Percentiles rank a stretch among this genome's conserved stretches.
Evolutionary conservation across 2,329 filamentous ascomycete species (phyloP).

Genomic region (Pseudocercospora crystallina): DNA sequence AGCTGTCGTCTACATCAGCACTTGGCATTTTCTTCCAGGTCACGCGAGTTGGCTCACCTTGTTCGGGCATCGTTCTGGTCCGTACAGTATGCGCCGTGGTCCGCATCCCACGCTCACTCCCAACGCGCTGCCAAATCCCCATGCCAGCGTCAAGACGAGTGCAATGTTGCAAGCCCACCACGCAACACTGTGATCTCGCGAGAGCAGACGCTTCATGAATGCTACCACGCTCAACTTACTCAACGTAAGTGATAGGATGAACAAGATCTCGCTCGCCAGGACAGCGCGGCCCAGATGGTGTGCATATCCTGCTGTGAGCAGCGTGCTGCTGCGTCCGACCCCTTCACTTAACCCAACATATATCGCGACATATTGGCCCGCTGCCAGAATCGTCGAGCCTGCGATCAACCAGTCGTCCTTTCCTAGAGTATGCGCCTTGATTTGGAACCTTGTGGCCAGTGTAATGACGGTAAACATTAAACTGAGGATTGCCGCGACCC

Average conservation of each 20-base stretch:
- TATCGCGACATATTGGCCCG: conserved; percentile 26
- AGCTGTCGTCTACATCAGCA: conserved; percentile 7
- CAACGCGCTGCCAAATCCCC: conserved; percentile 29
- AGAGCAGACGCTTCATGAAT: conserved; percentile 34
- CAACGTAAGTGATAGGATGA: conserved; percentile 27
- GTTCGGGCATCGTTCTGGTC: conserved; percentile 17
- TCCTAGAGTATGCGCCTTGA: conserved; percentile 30
- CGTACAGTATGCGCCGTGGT: conserved; percentile 15
- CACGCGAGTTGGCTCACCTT: conserved; percentile 24
- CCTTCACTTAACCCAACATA: conserved; percentile 24
- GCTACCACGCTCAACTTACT: conserved; percentile 34
- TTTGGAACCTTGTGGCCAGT: conserved; percentile 25
- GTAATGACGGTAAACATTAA: conserved; percentile 29
- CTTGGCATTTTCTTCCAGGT: neutral
- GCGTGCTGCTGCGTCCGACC: conserved; percentile 19
- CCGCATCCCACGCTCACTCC: conserved; percentile 22
- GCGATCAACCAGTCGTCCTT: conserved; percentile 31
- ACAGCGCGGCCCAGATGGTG: conserved; percentile 20
- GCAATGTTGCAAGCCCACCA: conserved; percentile 21
- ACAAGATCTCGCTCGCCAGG: conserved; percentile 29
- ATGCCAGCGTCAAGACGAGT: conserved; percentile 22
- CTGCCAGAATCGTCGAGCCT: conserved; percentile 21
- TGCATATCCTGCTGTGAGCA: conserved; percentile 15
- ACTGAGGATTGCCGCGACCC: conserved; percentile 31
- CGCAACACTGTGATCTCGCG: conserved; percentile 25